Conservation (phyloP, 805 yeast species). For the Lipomyces oligophaga region DNA sequence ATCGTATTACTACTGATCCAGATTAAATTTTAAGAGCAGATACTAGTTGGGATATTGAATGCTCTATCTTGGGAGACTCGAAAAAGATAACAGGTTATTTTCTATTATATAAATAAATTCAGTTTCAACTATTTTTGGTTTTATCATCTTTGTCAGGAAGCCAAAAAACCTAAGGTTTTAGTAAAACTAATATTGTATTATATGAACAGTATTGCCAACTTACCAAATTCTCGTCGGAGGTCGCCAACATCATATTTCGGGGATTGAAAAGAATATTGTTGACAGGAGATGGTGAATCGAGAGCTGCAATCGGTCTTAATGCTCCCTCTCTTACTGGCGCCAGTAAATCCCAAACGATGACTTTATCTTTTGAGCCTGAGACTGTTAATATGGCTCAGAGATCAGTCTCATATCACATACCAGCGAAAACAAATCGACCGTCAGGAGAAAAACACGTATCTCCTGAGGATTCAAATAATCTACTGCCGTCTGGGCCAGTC, state of each 20-base stretch:
- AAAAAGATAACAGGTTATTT: no score
- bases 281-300: slow-evolving; percentile 30
- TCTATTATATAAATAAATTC: no score
- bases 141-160: slow-evolving; percentile 5
- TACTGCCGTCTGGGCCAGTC: slow-evolving; percentile 42
- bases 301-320: slow-evolving; percentile 31
- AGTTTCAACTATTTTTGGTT: not conserved
- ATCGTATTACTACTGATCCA: no score
- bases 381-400: not conserved
- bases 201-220: not conserved
- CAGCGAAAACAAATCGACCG: slow-evolving; percentile 58
- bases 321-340: slow-evolving; percentile 23
- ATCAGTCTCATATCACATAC: slow-evolving; percentile 32
- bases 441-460: slow-evolving; percentile 63
- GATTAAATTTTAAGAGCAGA: no score
- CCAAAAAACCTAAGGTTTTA: slow-evolving; percentile 19
- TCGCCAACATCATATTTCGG: slow-evolving; percentile 53
- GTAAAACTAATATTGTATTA: not conserved
- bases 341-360: slow-evolving; percentile 51
- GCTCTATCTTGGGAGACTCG: no score
- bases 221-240: slow-evolving; percentile 54
- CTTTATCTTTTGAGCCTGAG: slow-evolving; percentile 45
- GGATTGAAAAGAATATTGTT: slow-evolving; percentile 59
- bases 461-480: slow-evolving; percentile 42
- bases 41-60: no score